phyloP scores from a whole-genome alignment of 495 filamentous ascomycete species.

The Filosporella fistucella region DNA sequence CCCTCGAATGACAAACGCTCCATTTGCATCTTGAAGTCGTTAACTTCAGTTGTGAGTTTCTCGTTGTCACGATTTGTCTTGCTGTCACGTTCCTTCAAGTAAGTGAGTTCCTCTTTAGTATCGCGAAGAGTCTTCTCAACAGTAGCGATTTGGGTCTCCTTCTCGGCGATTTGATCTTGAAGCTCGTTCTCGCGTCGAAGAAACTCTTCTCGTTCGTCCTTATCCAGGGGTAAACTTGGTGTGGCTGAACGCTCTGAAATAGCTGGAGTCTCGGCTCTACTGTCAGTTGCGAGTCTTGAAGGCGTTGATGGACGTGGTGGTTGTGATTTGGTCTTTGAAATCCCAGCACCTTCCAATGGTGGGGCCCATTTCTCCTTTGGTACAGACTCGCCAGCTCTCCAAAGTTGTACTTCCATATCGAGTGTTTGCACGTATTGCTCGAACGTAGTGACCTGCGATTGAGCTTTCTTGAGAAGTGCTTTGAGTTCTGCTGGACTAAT shows the following conservation, averaged over 20 bases:
- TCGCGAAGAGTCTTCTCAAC: conserved; percentile 75
- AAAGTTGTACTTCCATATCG: conserved; percentile 78
- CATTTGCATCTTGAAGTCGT: conserved; percentile 91
- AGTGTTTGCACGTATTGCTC: conserved; percentile 80
- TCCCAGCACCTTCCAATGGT: conserved; percentile 45
- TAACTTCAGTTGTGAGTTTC: conserved; percentile 72
- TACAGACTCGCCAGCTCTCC: conserved; percentile 84
- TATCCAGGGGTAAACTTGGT: conserved; percentile 85
- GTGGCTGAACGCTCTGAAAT: conserved; percentile 74
- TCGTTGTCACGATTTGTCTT: conserved; percentile 86
- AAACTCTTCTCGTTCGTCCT: conserved; percentile 96
- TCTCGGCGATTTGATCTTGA: conserved; percentile 93
- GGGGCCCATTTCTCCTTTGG: conserved; percentile 81
- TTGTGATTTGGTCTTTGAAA: conserved; percentile 54
- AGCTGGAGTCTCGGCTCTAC: conserved; percentile 66
- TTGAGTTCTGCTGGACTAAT: conserved; percentile 94
- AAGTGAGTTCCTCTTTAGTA: conserved; percentile 75
- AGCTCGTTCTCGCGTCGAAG: conserved; percentile 92
- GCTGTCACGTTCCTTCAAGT: conserved; percentile 75
- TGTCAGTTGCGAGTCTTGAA: conserved; percentile 74
- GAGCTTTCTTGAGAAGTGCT: conserved; percentile 82
- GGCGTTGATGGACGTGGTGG: conserved; percentile 73
- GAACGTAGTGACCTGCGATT: conserved; percentile 82
- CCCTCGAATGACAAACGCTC: conserved; percentile 93
- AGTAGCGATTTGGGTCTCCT: conserved; percentile 72